Evolutionary conservation across 805 yeast species (phyloP), one percentile per base, ranked within the genome.

Genomic region (Torulaspora gathmanii): DNA sequence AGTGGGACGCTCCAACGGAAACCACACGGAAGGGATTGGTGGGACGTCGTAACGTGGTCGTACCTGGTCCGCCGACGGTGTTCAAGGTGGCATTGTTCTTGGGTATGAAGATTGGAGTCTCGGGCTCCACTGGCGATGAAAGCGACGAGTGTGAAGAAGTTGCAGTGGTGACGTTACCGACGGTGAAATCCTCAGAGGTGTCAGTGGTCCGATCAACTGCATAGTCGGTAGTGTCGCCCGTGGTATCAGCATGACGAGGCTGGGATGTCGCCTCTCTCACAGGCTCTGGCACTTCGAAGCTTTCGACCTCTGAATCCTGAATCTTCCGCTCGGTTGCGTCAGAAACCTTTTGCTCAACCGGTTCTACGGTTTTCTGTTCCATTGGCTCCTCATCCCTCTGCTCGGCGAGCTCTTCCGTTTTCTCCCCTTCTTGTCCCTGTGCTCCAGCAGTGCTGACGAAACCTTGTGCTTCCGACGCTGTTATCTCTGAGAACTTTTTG

Each of bases 21-120:
- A 65, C 54, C 11, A 65, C 70, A 29, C 69, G 53, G 50, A 65
- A 65, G 19, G 68, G 66, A 41, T 56, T 60, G 3, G 55, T 49
- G 6, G 53, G 50, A 20, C 60, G 58, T 34, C 54, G 51, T 33
- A 42, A 28, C 4, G 45, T 29, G 10, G 42, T 40, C 7, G 41
- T 40, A 5, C 19, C 33, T 22, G 25, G 19, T 19, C 33, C 20
- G 33, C 20, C 20, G 10, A 7, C 16, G 20, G 33, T 19, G 33
- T 9, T 16, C 19, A 4, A 27, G 23, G 26, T 31, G 2, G 37
- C 37, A 23, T 13, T 28, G 42, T 45, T 44, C 42, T 42, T 45
- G 8, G 52, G 51, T 10, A 46, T 30, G 39, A 39, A 35, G 20
- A 46, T 45, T 8, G 45, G 39, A 8, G 45, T 44, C 12, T 26